Conservation (phyloP, 2,329 filamentous ascomycete genomes). For the Phialemonium atrogriseum region DNA sequence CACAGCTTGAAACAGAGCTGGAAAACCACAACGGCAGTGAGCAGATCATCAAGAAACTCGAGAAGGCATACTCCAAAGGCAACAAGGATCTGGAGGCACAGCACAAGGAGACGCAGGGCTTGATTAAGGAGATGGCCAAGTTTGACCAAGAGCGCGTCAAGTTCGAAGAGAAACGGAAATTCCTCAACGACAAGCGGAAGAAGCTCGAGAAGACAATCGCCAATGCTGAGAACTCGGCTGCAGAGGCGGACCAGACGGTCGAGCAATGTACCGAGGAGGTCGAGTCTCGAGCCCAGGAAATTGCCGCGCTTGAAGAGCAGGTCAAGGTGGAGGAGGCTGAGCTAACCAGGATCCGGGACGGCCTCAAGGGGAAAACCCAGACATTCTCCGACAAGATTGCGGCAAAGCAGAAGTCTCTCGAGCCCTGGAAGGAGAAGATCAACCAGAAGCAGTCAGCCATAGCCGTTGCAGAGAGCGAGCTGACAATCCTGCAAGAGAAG, state of each 20-base stretch:
- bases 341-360: slow-evolving; percentile 73
- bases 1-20: slow-evolving; percentile 75
- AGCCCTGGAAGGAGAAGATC: slow-evolving; percentile 96
- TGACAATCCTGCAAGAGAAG: slow-evolving; percentile 84
- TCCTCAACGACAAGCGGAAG: slow-evolving; percentile 81
- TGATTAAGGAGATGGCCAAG: slow-evolving; percentile 81
- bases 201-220: slow-evolving; percentile 86
- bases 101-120: slow-evolving; percentile 70
- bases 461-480: slow-evolving; percentile 88
- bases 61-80: slow-evolving; percentile 76
- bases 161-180: slow-evolving; percentile 96
- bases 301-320: slow-evolving; percentile 64
- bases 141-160: slow-evolving; percentile 97
- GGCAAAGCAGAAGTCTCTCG: slow-evolving; percentile 83
- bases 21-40: slow-evolving; percentile 88
- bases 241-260: slow-evolving; percentile 69
- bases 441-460: slow-evolving; percentile 93
- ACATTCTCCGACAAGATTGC: slow-evolving; percentile 89
- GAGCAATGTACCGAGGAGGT: slow-evolving; percentile 74
- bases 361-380: slow-evolving; percentile 91
- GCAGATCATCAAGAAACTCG: slow-evolving; percentile 80
- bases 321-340: slow-evolving; percentile 76
- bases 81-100: slow-evolving; percentile 74
- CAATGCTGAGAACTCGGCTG: slow-evolving; percentile 64
- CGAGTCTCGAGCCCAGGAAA: slow-evolving; percentile 65